Conservation (phyloP, 345 rosid genomes). For the Eucalyptus tenuipes region DNA sequence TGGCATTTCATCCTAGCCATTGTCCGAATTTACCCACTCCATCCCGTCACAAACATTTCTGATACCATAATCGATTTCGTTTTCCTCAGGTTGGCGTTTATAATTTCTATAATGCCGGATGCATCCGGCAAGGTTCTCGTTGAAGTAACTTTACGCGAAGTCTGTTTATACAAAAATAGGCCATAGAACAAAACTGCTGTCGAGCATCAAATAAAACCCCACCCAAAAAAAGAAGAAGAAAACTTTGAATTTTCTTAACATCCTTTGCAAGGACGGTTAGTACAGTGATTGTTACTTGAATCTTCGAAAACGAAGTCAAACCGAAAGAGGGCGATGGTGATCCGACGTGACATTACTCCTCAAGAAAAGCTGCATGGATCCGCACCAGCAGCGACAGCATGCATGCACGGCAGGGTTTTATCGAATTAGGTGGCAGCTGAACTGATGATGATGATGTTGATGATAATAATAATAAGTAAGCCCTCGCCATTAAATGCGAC, state of each 20-base stretch:
- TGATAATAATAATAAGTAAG: too few species aligned
- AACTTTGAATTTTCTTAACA: neutral
- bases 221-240: too few species aligned
- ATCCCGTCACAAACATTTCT: neutral
- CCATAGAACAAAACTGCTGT: neutral
- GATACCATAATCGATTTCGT: neutral
- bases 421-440: constrained; percentile 1
- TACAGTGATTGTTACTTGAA: neutral
- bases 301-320: neutral
- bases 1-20: neutral
- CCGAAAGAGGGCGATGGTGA: neutral
- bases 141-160: neutral
- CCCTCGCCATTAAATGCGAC: neutral
- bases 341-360: neutral
- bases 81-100: neutral
- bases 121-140: neutral
- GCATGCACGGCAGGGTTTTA: neutral
- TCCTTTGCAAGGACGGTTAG: neutral
- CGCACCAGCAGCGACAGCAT: neutral
- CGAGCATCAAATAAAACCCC: neutral
- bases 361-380: neutral
- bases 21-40: neutral
- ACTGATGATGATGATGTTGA: neutral
- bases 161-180: too few species aligned
- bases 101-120: neutral